Base-by-base conservation (phyloP, 2,329 filamentous ascomycete genomes). In the Nemania sp. region DNA sequence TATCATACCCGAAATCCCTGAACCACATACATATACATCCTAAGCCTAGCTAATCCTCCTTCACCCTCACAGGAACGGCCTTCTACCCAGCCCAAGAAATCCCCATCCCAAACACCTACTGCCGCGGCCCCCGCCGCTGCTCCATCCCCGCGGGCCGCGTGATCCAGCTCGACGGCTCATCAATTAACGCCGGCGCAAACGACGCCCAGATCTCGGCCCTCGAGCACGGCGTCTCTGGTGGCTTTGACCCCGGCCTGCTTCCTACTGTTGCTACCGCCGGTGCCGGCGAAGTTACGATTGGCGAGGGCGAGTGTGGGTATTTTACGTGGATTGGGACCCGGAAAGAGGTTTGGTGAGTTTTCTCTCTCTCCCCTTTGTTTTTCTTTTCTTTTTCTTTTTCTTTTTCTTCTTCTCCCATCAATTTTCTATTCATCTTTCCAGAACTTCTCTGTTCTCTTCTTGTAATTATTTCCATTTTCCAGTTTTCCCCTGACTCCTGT, bases 311-410 rank as follows among this genome's bases (percentile, higher is more conserved):
- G 43, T 63, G 60, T 25, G 60, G 60, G 12, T 63, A 63, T 40
- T 63, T 63, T 32, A 60, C 60, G 1, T 63, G 54, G 52, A 45
- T 63, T 11, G 60, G 60, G 21, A 57, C 53, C 2, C n/a, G 39
- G 42, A 57, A 54, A 25, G n/a, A n/a, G 2, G 50, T 60, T 15
- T 63, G 60, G 60, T 60, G 40, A 20, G 57, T 49, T 40, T 25
- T 11, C 10, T 25, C 3, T n/a, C 1, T 15, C 25, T 4, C 37
- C 37, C 21, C 12, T 34, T 25, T 35, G 10, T 37, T 46, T 11
- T n/a, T 25, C 43, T 20, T 3, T 2, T 46, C 20, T 39, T 20
- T 20, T 46, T 3, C 3, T 11, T 15, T 11, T 29, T 20, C 20
- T 10, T 46, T 11, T 13, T 18, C 9, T 10, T 46, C 42, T 46